Base-by-base conservation (phyloP, 352 stramenopile species). In the Globisporangium okanoganense region DNA sequence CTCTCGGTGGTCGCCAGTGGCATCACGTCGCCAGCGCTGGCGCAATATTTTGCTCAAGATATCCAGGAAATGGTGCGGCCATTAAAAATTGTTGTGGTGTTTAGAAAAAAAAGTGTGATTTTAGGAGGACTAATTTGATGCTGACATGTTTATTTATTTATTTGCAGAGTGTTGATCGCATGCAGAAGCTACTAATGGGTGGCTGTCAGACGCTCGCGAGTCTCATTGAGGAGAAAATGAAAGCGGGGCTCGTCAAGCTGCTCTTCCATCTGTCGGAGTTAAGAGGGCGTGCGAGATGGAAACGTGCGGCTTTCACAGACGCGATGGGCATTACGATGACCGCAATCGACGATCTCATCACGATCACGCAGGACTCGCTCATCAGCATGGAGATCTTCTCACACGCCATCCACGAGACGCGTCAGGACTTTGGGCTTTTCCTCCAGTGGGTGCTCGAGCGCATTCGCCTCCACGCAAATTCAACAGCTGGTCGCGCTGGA, bases 11-110 rank as follows among this genome's bases (percentile, higher is more conserved):
- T 84, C 16, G 78, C 76, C 1, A 84, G 67, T 8, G 83, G 83
- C 0, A 85, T 90, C 49, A 79, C 76, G 22, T 67, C 79, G 7
- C 83, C 83, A 25, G 80, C 79, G 13, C 62, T 92, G 6, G 77
- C 79, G 1, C 83, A 92, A 55, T 92, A 88, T 48, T 92, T 92
- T 64, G 80, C 83, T 2, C 83, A 92, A 64, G 80, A 92, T 58
- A 92, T 92, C 49, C 80, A 90, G 49, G 83, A 90, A 66, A 86
- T 88, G 77, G 82, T 89, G 62, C 35, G 71, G n/a, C n/a, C n/a
- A n/a, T n/a, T 33, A 9, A 7, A 41, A 10, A 36, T 44, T 16
- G 38, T 12, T 62, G 22, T 60, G 54, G 8, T 49, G 1, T 9
- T 43, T 7, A n/a, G n/a, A n/a, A n/a, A n/a, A n/a, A n/a, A n/a